Evolutionary conservation across 1,284 basidiomycete genomes (phyloP).

Genomic region (Papiliotrema nemorosa): DNA sequence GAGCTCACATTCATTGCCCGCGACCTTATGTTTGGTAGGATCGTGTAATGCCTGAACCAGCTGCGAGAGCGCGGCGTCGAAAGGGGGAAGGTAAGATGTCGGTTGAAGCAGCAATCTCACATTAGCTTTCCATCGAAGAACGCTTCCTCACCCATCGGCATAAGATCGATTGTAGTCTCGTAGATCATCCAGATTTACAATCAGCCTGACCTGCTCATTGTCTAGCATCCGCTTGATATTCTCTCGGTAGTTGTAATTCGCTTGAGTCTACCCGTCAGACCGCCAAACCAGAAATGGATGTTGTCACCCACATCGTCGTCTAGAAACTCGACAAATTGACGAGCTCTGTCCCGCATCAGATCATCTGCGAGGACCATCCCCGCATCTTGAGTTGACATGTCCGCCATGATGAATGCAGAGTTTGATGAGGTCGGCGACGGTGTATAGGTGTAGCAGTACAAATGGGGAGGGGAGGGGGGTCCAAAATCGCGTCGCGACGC

Average conservation of each 20-base stretch:
- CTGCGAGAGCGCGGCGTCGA: constrained; percentile 77
- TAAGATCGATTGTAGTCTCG: constrained; percentile 86
- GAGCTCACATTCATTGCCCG: constrained; percentile 61
- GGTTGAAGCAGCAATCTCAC: constrained; percentile 80
- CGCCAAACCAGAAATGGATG: background rate
- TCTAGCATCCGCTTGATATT: constrained; percentile 82
- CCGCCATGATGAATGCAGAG: constrained; percentile 27
- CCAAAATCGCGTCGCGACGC: background rate
- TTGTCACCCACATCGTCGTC: constrained; percentile 62
- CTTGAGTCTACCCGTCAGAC: constrained; percentile 28
- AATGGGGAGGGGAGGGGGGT: background rate
- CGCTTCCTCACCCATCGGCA: constrained; percentile 53
- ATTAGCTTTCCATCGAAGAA: background rate
- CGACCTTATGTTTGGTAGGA: constrained; percentile 75
- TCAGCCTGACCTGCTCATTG: constrained; percentile 77
- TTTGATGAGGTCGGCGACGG: background rate
- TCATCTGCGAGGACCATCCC: constrained; percentile 57
- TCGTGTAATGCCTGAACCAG: constrained; percentile 75
- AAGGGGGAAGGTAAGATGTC: constrained; percentile 82
- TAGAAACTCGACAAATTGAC: constrained; percentile 83
- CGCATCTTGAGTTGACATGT: constrained; percentile 36
- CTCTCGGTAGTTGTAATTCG: constrained; percentile 71
- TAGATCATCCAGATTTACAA: constrained; percentile 95
- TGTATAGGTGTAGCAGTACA: background rate
- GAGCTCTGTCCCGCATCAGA: constrained; percentile 67